Base-by-base conservation (phyloP, 1,139 yeast species). In the Saccharomycopsis crataegensis region DNA sequence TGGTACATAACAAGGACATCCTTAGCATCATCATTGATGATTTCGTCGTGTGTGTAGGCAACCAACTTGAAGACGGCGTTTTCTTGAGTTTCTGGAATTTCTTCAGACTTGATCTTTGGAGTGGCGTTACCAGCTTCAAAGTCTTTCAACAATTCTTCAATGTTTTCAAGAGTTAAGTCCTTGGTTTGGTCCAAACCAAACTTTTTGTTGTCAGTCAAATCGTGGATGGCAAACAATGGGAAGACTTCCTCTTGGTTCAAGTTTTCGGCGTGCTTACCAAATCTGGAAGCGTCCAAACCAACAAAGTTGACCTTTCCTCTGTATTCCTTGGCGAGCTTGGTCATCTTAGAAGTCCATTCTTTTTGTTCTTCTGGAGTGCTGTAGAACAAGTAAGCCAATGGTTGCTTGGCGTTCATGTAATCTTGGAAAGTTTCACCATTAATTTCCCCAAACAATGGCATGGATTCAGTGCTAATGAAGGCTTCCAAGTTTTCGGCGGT, bases 1-100 rank as follows among this genome's bases (percentile, higher is more conserved):
- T 88, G 93, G 74, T 87, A 91, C 76, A 91, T 89, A 62, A 93
- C 91, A 62, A 93, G 75, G 52, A 93, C 91, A 69, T 93, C 98
- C 77, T 88, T 89, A 57, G 77, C 69, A 51, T 75, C 72, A 66
- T 90, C 91, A 43, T 75, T 73, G 58, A 88, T 78, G 59, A 88
- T 72, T 40, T 79, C 79, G 49, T 84, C 83, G 71, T 88, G 93
- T 68, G 83, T 89, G 73, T 83, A 81, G 63, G 90, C 96, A 58
- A 93, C 98, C 61, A 93, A 79, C 65, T 82, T 83, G 68, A 74
- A 75, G 55, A 90, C 96, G 52, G 87, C 78, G 55, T 80, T 78
- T 55, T 83, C 82, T 70, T 86, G 94, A 57, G 70, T 70, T 69
- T 83, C 94, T 64, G 98, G 99, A 60, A 90, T 74, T 51, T 83